phyloP scores from a whole-genome alignment of 2,329 filamentous ascomycete genomes.

The Colletotrichum kahawae region DNA sequence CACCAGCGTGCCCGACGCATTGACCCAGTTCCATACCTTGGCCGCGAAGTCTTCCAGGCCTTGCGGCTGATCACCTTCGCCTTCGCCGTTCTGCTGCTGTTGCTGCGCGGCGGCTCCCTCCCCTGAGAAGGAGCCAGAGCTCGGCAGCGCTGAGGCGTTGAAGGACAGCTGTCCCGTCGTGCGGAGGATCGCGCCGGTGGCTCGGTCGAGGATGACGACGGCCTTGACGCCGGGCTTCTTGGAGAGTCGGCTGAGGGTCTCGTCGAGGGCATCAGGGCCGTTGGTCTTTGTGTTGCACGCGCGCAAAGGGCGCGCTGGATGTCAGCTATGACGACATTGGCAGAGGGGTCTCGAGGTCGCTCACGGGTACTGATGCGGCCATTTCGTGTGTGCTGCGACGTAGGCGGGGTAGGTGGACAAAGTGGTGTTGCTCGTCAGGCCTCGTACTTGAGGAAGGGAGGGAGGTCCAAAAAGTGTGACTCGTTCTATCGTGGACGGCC shows the following conservation, averaged over 20 bases:
- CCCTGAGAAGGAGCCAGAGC: conserved; percentile 44
- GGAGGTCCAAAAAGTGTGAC: neutral
- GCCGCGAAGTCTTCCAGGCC: conserved; percentile 75
- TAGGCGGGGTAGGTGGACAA: neutral
- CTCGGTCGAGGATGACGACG: conserved; percentile 75
- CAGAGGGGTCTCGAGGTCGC: conserved; percentile 10
- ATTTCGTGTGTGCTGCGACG: conserved; percentile 4
- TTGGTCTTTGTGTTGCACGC: conserved; percentile 33
- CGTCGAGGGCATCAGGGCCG: conserved; percentile 66
- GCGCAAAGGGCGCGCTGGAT: neutral
- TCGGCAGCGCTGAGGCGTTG: conserved; percentile 11
- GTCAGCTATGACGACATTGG: conserved; percentile 21
- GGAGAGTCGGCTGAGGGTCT: conserved; percentile 71
- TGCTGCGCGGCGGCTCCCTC: conserved; percentile 39
- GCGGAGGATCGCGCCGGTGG: conserved; percentile 75
- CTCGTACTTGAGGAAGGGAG: neutral
- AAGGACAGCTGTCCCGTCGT: conserved; percentile 73
- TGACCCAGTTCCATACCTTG: conserved; percentile 79
- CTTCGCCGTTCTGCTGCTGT: conserved; percentile 44
- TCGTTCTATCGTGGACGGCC: neutral
- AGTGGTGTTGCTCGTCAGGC: neutral
- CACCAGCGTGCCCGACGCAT: conserved; percentile 71
- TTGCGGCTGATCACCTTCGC: conserved; percentile 37
- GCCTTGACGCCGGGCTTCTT: conserved; percentile 82
- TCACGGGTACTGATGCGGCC: conserved; percentile 24